Base-by-base conservation (phyloP, 192 early-diverging fungal species). In the Geranomyces variabilis region DNA sequence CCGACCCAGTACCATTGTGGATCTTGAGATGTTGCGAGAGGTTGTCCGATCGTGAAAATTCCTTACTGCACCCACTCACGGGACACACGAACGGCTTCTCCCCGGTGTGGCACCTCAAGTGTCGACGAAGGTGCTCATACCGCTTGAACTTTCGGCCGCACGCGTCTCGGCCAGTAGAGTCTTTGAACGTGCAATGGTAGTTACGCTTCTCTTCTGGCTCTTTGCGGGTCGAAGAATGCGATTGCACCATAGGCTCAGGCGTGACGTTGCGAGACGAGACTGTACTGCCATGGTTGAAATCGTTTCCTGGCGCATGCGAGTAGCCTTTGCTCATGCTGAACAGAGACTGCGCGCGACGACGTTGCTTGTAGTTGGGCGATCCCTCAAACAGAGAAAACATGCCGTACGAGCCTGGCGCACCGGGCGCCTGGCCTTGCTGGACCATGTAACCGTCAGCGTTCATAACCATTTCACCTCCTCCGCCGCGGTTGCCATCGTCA, bases 101-200 rank as follows among this genome's bases (percentile, higher is more conserved):
- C 7, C 86, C 80, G 0, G 88, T 88, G 69, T 92, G 90, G 28
- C 58, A 55, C 43, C 93, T 84, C 74, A 86, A 85, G 75, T 94
- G 92, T 13, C 92, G 80, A 57, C 89, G 87, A 17, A 93, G 79
- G 62, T 93, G 92, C 73, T 93, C 91, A 60, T 87, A 81, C 33
- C 91, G 87, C 74, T 93, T 92, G 73, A 93, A 93, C 9, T 58
- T 43, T 17, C 79, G 65, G 13, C 70, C 70, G 58, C 83, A 84
- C 14, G 31, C 53, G 48, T 28, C 47, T 46, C 63, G 34, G 2
- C 63, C 63, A 9, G 63, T 13, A n/a, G 43, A 29, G 63, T 64
- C 63, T 29, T 45, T 64, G 68, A 72, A 57, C 0, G 57, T 63
- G 63, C 83, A 84, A 3, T 34, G 22, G 55, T 84, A 77, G 63